phyloP scores from a whole-genome alignment of 1,284 basidiomycete genomes.

The Chalciporus sp. region DNA sequence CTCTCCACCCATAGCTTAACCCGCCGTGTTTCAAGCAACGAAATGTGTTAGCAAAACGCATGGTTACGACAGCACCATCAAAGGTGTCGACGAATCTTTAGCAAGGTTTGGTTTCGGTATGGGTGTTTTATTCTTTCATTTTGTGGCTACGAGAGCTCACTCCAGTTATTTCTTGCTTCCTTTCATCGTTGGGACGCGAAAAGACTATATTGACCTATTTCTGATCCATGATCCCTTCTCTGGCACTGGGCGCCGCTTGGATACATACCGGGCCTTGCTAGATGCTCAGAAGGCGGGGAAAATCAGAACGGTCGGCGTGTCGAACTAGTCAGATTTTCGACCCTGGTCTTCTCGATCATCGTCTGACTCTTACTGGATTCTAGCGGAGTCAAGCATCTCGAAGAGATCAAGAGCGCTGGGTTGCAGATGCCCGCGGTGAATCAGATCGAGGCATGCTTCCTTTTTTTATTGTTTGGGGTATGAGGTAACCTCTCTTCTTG shows the following conservation, averaged over 20 bases:
- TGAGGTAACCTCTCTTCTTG: constrained; percentile 3
- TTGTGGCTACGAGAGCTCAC: constrained; percentile 11
- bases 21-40: constrained; percentile 47
- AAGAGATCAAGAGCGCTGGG: constrained; percentile 69
- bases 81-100: constrained; percentile 60
- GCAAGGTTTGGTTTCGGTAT: constrained; percentile 54
- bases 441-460: constrained; percentile 72
- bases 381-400: constrained; percentile 76
- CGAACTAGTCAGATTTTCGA: constrained; percentile 62
- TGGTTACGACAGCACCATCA: constrained; percentile 60
- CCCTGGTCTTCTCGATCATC: neutral
- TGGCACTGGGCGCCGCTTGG: constrained; percentile 59
- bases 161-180: neutral
- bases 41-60: constrained; percentile 60
- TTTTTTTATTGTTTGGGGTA: neutral
- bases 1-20: neutral
- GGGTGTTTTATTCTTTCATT: constrained; percentile 3
- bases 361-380: neutral
- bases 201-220: constrained; percentile 78
- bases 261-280: constrained; percentile 64
- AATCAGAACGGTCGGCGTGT: constrained; percentile 73
- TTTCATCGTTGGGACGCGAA: neutral
- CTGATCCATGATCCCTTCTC: constrained; percentile 74
- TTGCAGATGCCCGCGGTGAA: constrained; percentile 74
- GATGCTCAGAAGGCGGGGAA: constrained; percentile 65